phyloP scores from a whole-genome alignment of 2,329 filamentous ascomycete genomes.

The Chaetomiaceae sp. region DNA sequence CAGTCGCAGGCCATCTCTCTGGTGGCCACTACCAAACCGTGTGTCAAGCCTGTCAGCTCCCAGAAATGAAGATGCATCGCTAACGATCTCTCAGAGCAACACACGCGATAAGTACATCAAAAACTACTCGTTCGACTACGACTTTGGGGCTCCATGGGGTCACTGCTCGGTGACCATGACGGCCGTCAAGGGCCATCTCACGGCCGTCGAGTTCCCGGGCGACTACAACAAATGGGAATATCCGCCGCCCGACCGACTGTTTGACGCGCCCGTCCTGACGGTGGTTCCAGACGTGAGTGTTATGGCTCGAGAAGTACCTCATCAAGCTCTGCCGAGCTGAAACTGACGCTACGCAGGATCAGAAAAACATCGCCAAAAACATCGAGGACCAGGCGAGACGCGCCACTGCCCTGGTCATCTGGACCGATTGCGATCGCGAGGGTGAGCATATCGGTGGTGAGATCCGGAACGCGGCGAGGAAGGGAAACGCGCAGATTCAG shows the following conservation, averaged over 20 bases:
- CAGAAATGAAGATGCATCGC: slow-evolving; percentile 1
- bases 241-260: slow-evolving; percentile 73
- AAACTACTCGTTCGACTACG: slow-evolving; percentile 89
- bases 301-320: not conserved
- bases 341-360: slow-evolving; percentile 52
- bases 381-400: slow-evolving; percentile 73
- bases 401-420: slow-evolving; percentile 79
- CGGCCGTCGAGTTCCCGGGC: slow-evolving; percentile 68
- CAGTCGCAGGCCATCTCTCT: slow-evolving; percentile 83
- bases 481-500: slow-evolving; percentile 68
- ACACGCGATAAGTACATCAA: slow-evolving; percentile 78
- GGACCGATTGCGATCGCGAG: slow-evolving; percentile 98
- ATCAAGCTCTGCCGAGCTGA: not conserved
- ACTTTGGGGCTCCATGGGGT: slow-evolving; percentile 78
- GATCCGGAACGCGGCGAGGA: slow-evolving; percentile 74
- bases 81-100: slow-evolving; percentile 48
- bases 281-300: slow-evolving; percentile 59
- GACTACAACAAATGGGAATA: slow-evolving; percentile 76
- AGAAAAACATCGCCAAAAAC: slow-evolving; percentile 76
- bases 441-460: slow-evolving; percentile 94
- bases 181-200: slow-evolving; percentile 84
- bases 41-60: slow-evolving; percentile 32
- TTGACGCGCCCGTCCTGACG: slow-evolving; percentile 71
- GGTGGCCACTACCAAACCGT: slow-evolving; percentile 70
- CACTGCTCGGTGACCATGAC: slow-evolving; percentile 88